These are phyloP conservation scores for Cordyceps sp. DNA, from an alignment of 2,329 filamentous ascomycete species.

Conservation along the genomic window DNA sequence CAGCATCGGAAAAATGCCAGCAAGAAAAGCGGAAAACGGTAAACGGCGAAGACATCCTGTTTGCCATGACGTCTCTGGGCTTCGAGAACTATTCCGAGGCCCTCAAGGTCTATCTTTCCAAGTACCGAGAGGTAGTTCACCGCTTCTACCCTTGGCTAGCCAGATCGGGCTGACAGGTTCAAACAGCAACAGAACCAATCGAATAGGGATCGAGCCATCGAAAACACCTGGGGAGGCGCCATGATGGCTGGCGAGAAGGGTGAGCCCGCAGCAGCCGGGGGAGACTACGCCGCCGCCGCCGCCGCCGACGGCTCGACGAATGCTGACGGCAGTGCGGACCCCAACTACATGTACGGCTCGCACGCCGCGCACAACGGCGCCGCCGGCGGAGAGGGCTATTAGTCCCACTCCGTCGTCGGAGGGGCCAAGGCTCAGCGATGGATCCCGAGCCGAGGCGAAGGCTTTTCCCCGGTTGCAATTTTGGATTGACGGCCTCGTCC, in stretches of 20 bases:
- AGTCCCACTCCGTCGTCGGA: no score
- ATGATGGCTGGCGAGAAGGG: constrained; percentile 17
- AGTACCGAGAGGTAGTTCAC: constrained; percentile 92
- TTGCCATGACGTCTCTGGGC: constrained; percentile 95
- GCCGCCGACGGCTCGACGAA: constrained; percentile 19
- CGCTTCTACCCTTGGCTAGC: no score
- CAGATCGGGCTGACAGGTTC: no score
- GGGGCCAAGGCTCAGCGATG: no score
- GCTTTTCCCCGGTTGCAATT: no score
- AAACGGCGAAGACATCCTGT: constrained; percentile 95
- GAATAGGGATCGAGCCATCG: constrained; percentile 21
- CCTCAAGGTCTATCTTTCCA: constrained; percentile 91
- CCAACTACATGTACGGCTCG: constrained; percentile 35
- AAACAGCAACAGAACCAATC: constrained; percentile 25
- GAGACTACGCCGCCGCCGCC: constrained; percentile 24
- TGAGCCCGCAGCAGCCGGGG: constrained; percentile 11
- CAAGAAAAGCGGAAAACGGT: constrained; percentile 99
- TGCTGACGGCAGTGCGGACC: constrained; percentile 22
- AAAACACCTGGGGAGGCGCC: constrained; percentile 14
- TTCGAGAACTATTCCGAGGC: constrained; percentile 99
- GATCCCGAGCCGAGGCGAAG: neutral
- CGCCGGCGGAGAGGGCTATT: constrained; percentile 34
- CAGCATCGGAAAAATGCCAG: constrained; percentile 97
- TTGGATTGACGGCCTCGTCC: no score
- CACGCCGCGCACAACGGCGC: constrained; percentile 42